phyloP scores from a whole-genome alignment of 495 filamentous ascomycete genomes.

The Neurospora pannonica region DNA sequence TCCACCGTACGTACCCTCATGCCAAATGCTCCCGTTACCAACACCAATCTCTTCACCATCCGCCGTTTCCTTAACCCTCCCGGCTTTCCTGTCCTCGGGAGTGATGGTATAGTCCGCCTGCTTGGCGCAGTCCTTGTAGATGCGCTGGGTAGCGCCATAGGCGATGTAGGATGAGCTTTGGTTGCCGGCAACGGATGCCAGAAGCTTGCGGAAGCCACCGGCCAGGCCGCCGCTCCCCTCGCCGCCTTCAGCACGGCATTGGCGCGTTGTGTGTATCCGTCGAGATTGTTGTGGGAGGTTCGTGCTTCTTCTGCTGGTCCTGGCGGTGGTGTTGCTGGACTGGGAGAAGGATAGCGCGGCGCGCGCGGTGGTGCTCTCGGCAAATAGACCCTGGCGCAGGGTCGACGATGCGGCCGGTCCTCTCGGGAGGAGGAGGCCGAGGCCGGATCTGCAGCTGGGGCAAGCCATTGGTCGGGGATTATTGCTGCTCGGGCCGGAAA shows the following conservation, averaged over 20 bases:
- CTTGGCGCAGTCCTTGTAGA: constrained; percentile 66
- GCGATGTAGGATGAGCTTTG: constrained; percentile 15
- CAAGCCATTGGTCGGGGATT: constrained; percentile 18
- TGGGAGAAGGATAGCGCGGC: background rate
- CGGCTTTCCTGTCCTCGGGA: constrained; percentile 43
- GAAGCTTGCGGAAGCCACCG: background rate
- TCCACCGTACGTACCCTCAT: constrained; percentile 49
- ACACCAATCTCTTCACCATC: constrained; percentile 71
- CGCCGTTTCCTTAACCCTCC: constrained; percentile 51
- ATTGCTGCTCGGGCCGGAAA: background rate
- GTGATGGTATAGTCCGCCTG: constrained; percentile 70
- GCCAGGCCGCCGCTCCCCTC: background rate
- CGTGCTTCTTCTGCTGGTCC: background rate
- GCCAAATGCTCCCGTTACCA: constrained; percentile 71
- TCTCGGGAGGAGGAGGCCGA: constrained; percentile 7
- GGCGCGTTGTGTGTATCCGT: constrained; percentile 2
- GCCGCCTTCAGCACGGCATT: background rate
- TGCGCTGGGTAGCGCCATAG: constrained; percentile 57
- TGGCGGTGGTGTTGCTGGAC: background rate
- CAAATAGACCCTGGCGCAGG: constrained; percentile 3
- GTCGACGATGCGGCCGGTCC: constrained; percentile 4
- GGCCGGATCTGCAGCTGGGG: constrained; percentile 14
- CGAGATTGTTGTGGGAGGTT: background rate
- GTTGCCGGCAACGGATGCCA: background rate
- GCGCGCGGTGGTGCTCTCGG: background rate